Conservation (phyloP, 108 stramenopile genomes). For the Pseudonitzschia delicatissima region DNA sequence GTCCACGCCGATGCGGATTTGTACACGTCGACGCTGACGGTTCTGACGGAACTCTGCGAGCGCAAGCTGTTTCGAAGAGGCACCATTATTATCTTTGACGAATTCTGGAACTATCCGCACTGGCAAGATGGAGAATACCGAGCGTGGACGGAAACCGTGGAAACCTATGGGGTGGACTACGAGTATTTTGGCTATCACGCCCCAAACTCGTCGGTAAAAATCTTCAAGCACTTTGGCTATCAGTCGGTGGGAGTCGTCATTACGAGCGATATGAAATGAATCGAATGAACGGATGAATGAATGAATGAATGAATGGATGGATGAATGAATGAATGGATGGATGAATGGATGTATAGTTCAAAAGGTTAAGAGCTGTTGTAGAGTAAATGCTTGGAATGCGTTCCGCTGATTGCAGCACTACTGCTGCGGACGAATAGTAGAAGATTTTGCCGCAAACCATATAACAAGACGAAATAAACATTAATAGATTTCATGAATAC, state of each 20-base stretch:
- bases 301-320: too few relatives aligned
- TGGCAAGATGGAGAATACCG: conserved; percentile 26
- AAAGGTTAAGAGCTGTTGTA: too few relatives aligned
- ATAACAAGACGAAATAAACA: too few relatives aligned
- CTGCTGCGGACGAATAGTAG: too few relatives aligned
- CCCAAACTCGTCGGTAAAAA: background rate
- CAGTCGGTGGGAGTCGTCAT: conserved; percentile 19
- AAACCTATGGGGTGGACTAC: background rate
- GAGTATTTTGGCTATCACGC: conserved; percentile 19
- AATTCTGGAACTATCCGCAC: conserved; percentile 19
- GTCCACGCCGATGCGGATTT: conserved; percentile 34
- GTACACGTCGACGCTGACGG: conserved; percentile 17
- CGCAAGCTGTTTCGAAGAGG: conserved; percentile 10
- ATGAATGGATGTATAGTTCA: too few relatives aligned
- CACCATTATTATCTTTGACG: conserved; percentile 26
- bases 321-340: too few relatives aligned
- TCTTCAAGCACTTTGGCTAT: conserved; percentile 5
- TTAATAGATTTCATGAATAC: too few relatives aligned
- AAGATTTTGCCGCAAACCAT: too few relatives aligned
- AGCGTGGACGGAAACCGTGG: conserved; percentile 16
- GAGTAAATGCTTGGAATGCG: too few relatives aligned
- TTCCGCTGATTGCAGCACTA: too few relatives aligned
- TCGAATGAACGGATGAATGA: too few relatives aligned
- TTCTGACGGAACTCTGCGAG: conserved; percentile 6
- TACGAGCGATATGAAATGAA: background rate